phyloP scores from a whole-genome alignment of 2,329 filamentous ascomycete genomes.

The Colletotrichum acutatum region DNA sequence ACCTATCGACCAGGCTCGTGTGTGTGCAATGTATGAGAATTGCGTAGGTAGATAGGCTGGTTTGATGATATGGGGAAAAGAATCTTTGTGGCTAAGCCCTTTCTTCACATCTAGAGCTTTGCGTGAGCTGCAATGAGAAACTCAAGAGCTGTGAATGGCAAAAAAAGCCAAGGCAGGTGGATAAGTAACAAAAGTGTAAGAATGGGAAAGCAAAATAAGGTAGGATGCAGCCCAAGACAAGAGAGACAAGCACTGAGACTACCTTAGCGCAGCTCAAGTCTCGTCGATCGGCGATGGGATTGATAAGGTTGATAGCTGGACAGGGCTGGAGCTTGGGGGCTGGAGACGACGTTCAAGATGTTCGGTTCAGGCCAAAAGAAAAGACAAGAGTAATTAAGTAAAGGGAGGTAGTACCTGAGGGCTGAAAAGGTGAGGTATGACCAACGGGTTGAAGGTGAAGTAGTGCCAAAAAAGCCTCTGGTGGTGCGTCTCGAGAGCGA shows the following conservation, averaged over 20 bases:
- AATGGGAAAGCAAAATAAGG: neutral
- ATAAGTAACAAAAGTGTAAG: neutral
- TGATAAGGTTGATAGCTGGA: conserved; percentile 8
- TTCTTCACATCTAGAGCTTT: neutral
- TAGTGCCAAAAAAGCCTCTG: neutral
- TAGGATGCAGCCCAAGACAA: neutral
- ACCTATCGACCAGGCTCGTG: neutral
- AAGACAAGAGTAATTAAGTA: neutral
- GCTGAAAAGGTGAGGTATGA: neutral
- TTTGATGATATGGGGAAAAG: neutral
- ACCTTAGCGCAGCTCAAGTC: neutral
- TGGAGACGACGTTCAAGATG: neutral
- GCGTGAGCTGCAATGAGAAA: neutral
- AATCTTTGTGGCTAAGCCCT: neutral
- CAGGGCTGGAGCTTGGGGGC: neutral
- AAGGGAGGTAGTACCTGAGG: neutral
- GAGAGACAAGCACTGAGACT: neutral
- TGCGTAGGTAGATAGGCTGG: neutral
- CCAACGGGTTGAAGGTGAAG: neutral
- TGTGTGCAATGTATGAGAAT: neutral
- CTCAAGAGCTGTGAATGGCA: neutral
- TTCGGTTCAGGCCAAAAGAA: neutral
- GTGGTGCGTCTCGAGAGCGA: neutral
- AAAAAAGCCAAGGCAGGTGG: neutral
- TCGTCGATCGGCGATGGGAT: conserved; percentile 3